Evolutionary conservation across 192 early-diverging fungal genomes (phyloP).

Genomic region (Coemansia reversa): DNA sequence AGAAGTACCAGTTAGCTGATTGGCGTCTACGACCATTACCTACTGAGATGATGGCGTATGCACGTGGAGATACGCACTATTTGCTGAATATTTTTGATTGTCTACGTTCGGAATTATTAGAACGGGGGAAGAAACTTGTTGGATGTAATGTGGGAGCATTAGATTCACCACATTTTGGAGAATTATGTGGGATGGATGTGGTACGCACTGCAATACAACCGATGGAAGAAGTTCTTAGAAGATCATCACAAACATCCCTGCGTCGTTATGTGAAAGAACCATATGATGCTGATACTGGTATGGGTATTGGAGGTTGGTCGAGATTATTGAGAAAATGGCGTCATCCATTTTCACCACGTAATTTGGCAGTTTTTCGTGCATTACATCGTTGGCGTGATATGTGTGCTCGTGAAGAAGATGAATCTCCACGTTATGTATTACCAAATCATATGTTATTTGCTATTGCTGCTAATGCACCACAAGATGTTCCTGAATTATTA

Average conservation of each 20-base stretch:
- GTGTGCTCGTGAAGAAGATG: slow-evolving; percentile 90
- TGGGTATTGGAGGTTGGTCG: slow-evolving; percentile 80
- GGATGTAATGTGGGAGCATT: slow-evolving; percentile 53
- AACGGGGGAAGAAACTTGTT: slow-evolving; percentile 21
- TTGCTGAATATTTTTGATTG: slow-evolving; percentile 92
- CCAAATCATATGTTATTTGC: slow-evolving; percentile 88
- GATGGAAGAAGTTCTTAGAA: slow-evolving; percentile 47
- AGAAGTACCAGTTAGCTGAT: slow-evolving; percentile 93
- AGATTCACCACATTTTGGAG: slow-evolving; percentile 19
- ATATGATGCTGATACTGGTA: slow-evolving; percentile 79
- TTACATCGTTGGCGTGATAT: slow-evolving; percentile 93
- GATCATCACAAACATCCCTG: slow-evolving; percentile 70
- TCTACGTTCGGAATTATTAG: slow-evolving; percentile 82
- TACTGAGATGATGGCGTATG: slow-evolving; percentile 88
- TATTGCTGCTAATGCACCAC: slow-evolving; percentile 72
- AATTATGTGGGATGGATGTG: slow-evolving; percentile 50
- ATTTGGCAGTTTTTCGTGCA: slow-evolving; percentile 80
- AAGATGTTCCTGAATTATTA: slow-evolving; percentile 63
- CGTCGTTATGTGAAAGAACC: slow-evolving; percentile 74
- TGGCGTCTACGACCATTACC: slow-evolving; percentile 97
- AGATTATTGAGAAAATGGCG: slow-evolving; percentile 64
- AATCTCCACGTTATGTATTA: slow-evolving; percentile 81
- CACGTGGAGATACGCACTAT: slow-evolving; percentile 93
- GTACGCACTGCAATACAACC: slow-evolving; percentile 28
- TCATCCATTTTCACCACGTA: slow-evolving; percentile 56